These are phyloP conservation scores for Fusarium piperis DNA, from an alignment of 2,329 filamentous ascomycete genomes.

Conservation along the genomic window DNA sequence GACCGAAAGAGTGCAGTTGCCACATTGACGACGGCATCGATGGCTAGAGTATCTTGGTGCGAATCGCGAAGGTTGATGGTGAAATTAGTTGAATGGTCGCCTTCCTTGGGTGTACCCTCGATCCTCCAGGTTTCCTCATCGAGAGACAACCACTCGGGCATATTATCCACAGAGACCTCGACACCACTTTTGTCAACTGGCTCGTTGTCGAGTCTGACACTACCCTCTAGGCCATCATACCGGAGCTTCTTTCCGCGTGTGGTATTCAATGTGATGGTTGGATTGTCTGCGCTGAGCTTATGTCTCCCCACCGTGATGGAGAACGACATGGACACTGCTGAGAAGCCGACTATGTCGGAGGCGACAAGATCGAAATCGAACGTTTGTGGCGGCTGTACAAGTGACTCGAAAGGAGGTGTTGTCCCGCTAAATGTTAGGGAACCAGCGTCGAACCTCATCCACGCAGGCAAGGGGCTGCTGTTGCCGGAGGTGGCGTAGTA, in stretches of 20 bases:
- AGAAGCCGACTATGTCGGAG: conserved; percentile 82
- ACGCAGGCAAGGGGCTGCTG: conserved; percentile 85
- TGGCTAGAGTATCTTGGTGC: conserved; percentile 67
- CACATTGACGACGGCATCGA: conserved; percentile 57
- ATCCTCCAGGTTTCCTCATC: conserved; percentile 70
- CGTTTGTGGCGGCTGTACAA: conserved; percentile 73
- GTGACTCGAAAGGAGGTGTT: conserved; percentile 71
- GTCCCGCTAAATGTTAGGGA: conserved; percentile 75
- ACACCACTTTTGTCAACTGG: conserved; percentile 61
- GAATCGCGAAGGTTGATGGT: conserved; percentile 68
- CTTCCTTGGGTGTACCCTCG: conserved; percentile 70
- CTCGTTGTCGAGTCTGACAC: conserved; percentile 67
- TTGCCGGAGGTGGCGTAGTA: conserved; percentile 83
- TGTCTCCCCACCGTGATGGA: conserved; percentile 77
- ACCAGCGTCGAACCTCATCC: conserved; percentile 77
- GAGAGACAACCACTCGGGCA: conserved; percentile 77
- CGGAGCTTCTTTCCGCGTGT: conserved; percentile 61
- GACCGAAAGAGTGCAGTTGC: conserved; percentile 53
- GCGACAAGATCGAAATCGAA: conserved; percentile 80
- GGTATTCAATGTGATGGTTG: conserved; percentile 65
- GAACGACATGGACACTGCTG: conserved; percentile 72
- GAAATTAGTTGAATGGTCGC: conserved; percentile 69
- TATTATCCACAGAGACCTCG: conserved; percentile 58
- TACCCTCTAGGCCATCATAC: conserved; percentile 61
- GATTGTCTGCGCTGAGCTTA: conserved; percentile 71